These are phyloP conservation scores for Cylindrodendrum hubeiense DNA, from an alignment of 2,329 filamentous ascomycete species.

Conservation along the genomic window DNA sequence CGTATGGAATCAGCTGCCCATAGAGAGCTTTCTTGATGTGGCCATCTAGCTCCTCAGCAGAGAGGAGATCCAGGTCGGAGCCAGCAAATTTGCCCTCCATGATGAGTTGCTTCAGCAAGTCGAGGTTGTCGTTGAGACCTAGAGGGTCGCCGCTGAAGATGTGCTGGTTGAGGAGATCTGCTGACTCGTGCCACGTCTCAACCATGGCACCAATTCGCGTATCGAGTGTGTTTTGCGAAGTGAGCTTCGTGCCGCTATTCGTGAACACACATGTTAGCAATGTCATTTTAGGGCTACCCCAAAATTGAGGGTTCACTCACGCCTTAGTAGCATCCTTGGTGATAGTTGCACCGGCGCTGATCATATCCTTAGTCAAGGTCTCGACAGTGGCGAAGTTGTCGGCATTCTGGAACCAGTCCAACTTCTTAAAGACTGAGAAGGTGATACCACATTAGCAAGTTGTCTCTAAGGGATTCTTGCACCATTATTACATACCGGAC, in stretches of 20 bases:
- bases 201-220: constrained; percentile 11
- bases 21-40: constrained; percentile 11
- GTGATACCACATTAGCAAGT: neutral
- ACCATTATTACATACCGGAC: neutral
- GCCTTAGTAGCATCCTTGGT: constrained; percentile 3
- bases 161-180: constrained; percentile 8
- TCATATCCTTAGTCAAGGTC: constrained; percentile 10
- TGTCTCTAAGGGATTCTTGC: neutral
- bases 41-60: constrained; percentile 8
- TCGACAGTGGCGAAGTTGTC: constrained; percentile 5
- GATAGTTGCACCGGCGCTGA: constrained; percentile 1
- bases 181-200: constrained; percentile 1
- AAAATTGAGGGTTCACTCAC: neutral
- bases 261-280: neutral
- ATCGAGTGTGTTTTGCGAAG: constrained; percentile 13
- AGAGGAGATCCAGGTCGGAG: constrained; percentile 1
- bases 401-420: constrained; percentile 7
- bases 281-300: neutral
- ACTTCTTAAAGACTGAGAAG: constrained; percentile 8
- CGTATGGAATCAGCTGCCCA: constrained; percentile 14
- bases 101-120: constrained; percentile 4
- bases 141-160: constrained; percentile 14
- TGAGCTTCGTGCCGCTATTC: constrained; percentile 1
- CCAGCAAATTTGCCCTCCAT: constrained; percentile 3
- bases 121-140: constrained; percentile 13